A percentile compares a stretch with the other conserved stretches of the same genome.
Conservation (phyloP, 805 yeast species). For the Kodamaea kakaduensis region DNA sequence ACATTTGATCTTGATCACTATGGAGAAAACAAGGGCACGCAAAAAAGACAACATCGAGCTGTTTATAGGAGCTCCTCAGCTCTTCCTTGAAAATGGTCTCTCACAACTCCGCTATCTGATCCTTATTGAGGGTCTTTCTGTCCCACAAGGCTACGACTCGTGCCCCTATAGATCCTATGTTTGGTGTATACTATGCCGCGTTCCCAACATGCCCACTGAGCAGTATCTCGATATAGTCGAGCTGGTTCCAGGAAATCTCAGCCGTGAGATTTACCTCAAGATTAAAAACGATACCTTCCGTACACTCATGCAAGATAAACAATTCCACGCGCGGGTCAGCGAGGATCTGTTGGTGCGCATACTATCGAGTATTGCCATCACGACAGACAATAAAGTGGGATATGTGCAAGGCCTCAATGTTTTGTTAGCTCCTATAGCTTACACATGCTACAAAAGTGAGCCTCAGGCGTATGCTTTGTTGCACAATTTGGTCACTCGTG, state of each 20-base stretch:
- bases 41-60: constrained; percentile 53
- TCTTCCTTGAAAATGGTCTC: constrained; percentile 45
- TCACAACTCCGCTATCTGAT: constrained; percentile 46
- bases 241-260: constrained; percentile 44
- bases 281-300: constrained; percentile 83
- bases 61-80: constrained; percentile 41
- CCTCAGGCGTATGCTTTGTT: constrained; percentile 80
- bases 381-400: constrained; percentile 31
- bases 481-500: constrained; percentile 53
- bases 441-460: constrained; percentile 64
- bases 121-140: constrained; percentile 37
- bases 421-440: constrained; percentile 77
- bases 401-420: constrained; percentile 96
- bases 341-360: constrained; percentile 67
- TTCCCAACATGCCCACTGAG: constrained; percentile 53
- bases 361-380: constrained; percentile 67
- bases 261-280: constrained; percentile 56
- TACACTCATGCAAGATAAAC: constrained; percentile 70
- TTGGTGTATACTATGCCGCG: constrained; percentile 74
- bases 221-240: constrained; percentile 49
- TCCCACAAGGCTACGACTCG: constrained; percentile 44
- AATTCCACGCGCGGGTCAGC: constrained; percentile 61
- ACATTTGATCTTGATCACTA: background rate
- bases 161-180: constrained; percentile 71
- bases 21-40: constrained; percentile 27